phyloP scores from a whole-genome alignment of 2,329 filamentous ascomycete species.

The Calonectria montana region DNA sequence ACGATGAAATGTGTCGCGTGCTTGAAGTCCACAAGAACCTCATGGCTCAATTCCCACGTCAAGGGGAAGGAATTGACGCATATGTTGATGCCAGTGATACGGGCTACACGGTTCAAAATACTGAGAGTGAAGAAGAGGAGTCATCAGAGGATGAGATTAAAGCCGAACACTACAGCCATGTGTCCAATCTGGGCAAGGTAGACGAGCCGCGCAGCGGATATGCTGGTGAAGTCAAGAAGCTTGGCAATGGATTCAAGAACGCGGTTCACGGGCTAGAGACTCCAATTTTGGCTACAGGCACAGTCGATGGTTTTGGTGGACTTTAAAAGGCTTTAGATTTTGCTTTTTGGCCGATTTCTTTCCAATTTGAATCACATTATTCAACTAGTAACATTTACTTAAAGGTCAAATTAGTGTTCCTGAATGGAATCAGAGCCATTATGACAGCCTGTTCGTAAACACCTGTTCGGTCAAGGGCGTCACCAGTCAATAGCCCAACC shows the following conservation, averaged over 20 bases:
- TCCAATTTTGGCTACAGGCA: not conserved
- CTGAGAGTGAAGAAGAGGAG: not conserved
- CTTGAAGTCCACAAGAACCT: constrained; percentile 72
- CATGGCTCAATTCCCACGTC: constrained; percentile 70
- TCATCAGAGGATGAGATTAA: not conserved
- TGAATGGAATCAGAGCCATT: too few relatives aligned
- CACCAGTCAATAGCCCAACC: too few relatives aligned
- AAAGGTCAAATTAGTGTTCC: too few relatives aligned
- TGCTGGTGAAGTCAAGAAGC: not conserved
- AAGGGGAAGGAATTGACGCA: constrained; percentile 75
- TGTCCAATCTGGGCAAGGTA: not conserved
- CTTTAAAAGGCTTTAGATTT: not conserved
- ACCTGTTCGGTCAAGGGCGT: too few relatives aligned
- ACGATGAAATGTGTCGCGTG: constrained; percentile 70
- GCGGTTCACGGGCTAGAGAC: not conserved
- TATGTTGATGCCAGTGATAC: constrained; percentile 78
- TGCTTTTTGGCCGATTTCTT: not conserved
- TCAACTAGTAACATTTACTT: not conserved
- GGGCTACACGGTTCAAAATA: constrained; percentile 58
- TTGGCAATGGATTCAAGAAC: not conserved
- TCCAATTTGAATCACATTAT: not conserved
- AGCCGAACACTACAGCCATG: not conserved
- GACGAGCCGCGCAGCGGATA: not conserved
- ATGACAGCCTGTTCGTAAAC: too few relatives aligned
- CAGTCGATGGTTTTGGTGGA: not conserved